Evolutionary conservation across 148 eudicot species (phyloP), one percentile per base, ranked within the genome.

Genomic region (Rhododendron williamsianum): DNA sequence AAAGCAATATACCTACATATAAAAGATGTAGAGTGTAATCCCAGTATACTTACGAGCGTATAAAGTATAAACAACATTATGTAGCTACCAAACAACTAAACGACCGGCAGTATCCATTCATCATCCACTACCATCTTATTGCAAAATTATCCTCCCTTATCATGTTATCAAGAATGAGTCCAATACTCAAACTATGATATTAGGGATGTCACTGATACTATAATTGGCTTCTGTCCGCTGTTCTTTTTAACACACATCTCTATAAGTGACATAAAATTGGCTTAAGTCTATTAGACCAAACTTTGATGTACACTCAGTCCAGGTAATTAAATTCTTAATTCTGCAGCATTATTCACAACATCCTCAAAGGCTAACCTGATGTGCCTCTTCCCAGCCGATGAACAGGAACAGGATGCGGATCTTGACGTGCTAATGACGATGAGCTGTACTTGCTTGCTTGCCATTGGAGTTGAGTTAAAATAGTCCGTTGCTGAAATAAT

Each of bases 341-440:
- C 83, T 15, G 33, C 80, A 82, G 33, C 3, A 46, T 43, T 15
- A 4, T 12, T 19, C 54, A 13, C 48, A 71, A 81, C 74, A 54
- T 30, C 48, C 49, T 30, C 2, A 77, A 81, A 82, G 38, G 82
- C 94, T 90, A 80, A 92, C 99, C 99, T 89, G 99, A 96, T 82
- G 98, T 95, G 82, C 99, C 99, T 91, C 99, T 92, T 85, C 99
- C 99, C 78, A 96, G 92, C 13, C 98, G 95, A 91, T 96, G 99
- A 87, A 96, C 99, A 27, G 99, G 99, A 88, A 90, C 98, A 76
- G 98, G 93, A 86, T 93, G 90, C 27, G 82, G 81, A 60, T 88
- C 90, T 86, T 89, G 91, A 85, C 90, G 45, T 71, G 85, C 87
- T 85, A 82, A 81, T 67, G 89, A 86, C 27, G 90, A 86, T 35